These are phyloP conservation scores for Monilinia fructigena DNA, from an alignment of 2,329 filamentous ascomycete species.

Conservation along the genomic window DNA sequence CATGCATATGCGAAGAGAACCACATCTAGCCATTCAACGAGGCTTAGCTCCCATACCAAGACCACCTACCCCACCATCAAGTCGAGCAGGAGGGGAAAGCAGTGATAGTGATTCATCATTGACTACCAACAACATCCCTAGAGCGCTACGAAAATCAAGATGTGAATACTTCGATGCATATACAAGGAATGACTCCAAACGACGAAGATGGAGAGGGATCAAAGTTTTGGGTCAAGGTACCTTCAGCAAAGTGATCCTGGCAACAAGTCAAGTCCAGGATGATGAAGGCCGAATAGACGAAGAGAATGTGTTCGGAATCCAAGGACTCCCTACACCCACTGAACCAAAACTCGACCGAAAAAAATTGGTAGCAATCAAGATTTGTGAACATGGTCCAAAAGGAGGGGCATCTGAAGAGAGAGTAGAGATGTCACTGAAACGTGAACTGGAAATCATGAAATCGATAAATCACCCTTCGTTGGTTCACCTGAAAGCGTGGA, in stretches of 20 bases:
- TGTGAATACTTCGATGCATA: slow-evolving; percentile 69
- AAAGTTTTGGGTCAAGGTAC: slow-evolving; percentile 86
- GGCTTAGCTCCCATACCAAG: slow-evolving; percentile 64
- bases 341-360: slow-evolving; percentile 58
- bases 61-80: slow-evolving; percentile 79
- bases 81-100: slow-evolving; percentile 61
- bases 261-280: slow-evolving; percentile 69
- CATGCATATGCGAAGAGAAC: slow-evolving; percentile 69
- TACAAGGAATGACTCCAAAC: slow-evolving; percentile 65
- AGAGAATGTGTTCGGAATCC: slow-evolving; percentile 38
- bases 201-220: slow-evolving; percentile 75
- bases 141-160: slow-evolving; percentile 41
- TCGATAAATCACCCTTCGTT: slow-evolving; percentile 84
- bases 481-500: slow-evolving; percentile 89
- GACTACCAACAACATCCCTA: slow-evolving; percentile 43
- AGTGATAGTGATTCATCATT: slow-evolving; percentile 51
- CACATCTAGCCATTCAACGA: slow-evolving; percentile 74
- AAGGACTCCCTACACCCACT: slow-evolving; percentile 38
- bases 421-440: slow-evolving; percentile 88
- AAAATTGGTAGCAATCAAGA: slow-evolving; percentile 88
- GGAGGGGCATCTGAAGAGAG: slow-evolving; percentile 91
- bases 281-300: slow-evolving; percentile 46
- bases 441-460: slow-evolving; percentile 92
- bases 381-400: slow-evolving; percentile 90
- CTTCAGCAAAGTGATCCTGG: slow-evolving; percentile 91